Evolutionary conservation across 2,329 filamentous ascomycete species (phyloP).

Genomic region (Neurospora sp.): DNA sequence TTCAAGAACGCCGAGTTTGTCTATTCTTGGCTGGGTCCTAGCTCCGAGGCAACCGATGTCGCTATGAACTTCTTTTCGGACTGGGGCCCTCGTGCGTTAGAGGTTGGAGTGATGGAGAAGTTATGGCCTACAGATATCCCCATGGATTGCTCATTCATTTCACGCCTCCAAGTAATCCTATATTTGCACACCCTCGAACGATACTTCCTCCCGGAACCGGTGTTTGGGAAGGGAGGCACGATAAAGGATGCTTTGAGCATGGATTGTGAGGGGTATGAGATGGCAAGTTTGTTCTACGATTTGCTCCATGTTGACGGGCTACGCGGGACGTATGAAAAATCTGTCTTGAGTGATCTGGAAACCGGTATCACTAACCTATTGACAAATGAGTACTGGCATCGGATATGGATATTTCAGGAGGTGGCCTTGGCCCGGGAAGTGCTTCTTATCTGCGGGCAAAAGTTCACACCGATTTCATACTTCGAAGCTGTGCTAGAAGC

Average conservation of each 20-base stretch:
- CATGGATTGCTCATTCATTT: background rate
- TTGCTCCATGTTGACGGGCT: background rate
- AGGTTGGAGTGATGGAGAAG: no score
- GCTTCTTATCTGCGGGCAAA: background rate
- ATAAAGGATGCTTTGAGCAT: background rate
- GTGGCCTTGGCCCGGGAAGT: background rate
- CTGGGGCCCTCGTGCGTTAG: no score
- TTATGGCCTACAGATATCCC: background rate
- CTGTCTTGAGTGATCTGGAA: background rate
- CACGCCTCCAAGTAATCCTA: background rate
- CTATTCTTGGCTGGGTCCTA: no score
- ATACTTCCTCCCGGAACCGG: background rate
- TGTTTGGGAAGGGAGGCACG: background rate
- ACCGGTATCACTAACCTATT: background rate
- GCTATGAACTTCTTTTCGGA: background rate
- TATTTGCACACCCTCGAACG: rapidly evolving
- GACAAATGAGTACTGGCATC: background rate
- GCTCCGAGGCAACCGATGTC: no score
- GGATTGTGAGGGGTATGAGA: background rate
- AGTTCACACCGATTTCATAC: background rate
- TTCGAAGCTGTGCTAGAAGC: background rate
- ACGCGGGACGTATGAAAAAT: background rate
- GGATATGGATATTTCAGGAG: background rate
- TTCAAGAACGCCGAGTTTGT: background rate
- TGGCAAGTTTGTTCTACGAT: background rate